Conservation (phyloP, 1,284 basidiomycete species). For the Schizophyllum amplum region DNA sequence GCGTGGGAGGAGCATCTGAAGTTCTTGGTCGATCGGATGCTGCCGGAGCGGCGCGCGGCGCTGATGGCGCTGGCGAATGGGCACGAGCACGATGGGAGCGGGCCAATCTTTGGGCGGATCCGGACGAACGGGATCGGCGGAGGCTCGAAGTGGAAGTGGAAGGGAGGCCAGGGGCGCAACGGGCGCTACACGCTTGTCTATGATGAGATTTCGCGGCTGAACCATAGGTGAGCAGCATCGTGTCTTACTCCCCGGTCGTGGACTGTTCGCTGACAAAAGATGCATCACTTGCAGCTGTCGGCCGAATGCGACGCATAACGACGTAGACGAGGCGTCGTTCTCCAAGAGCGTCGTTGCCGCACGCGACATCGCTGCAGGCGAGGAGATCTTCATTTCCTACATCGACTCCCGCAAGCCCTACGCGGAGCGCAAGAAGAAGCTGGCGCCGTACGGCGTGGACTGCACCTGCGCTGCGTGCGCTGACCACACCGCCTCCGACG, state of each 20-base stretch:
- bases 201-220: conserved; percentile 8
- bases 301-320: conserved; percentile 14
- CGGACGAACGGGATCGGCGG: conserved; percentile 19
- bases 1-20: conserved; percentile 4
- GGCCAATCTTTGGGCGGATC: conserved; percentile 19
- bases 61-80: conserved; percentile 21
- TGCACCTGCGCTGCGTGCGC: conserved; percentile 8
- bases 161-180: background rate
- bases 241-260: too few species aligned
- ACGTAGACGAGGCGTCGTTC: conserved; percentile 17
- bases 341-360: conserved; percentile 17
- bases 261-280: background rate
- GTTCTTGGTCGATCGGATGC: conserved; percentile 15
- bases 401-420: background rate
- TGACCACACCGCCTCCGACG: conserved; percentile 1
- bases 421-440: conserved; percentile 4
- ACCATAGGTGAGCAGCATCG: conserved; percentile 9
- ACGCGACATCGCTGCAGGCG: conserved; percentile 16
- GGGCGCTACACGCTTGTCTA: conserved; percentile 4
- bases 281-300: conserved; percentile 17
- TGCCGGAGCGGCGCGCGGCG: conserved; percentile 14
- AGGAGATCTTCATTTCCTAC: conserved; percentile 18
- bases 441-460: conserved; percentile 5
- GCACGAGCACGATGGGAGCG: conserved; percentile 19
- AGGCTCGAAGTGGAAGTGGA: background rate